Conservation (phyloP, 768 basidiomycete species). For the Termitomyces sp. region DNA sequence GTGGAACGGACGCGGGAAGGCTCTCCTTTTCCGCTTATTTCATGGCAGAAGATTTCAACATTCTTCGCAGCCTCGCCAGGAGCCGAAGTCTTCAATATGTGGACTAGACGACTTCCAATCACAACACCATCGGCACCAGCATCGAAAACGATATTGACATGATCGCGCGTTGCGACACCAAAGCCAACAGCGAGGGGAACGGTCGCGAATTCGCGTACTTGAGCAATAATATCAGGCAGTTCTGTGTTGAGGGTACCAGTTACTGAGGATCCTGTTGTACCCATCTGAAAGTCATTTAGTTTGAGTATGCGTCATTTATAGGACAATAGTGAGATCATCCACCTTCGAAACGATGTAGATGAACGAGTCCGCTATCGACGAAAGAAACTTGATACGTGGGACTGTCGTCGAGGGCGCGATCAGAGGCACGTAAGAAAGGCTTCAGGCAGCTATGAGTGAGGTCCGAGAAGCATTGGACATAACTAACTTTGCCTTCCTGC, state of each 20-base stretch:
- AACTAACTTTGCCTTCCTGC: slow-evolving; percentile 71
- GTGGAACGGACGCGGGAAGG: slow-evolving; percentile 31
- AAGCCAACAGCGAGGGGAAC: slow-evolving; percentile 95
- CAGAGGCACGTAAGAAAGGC: slow-evolving; percentile 91
- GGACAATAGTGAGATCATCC: slow-evolving; percentile 7
- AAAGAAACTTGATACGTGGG: slow-evolving; percentile 83
- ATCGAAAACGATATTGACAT: slow-evolving; percentile 80
- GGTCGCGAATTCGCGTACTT: slow-evolving; percentile 72
- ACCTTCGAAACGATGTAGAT: slow-evolving; percentile 99
- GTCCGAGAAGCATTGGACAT: background rate
- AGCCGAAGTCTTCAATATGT: slow-evolving; percentile 67
- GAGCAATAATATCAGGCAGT: slow-evolving; percentile 79
- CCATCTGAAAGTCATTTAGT: slow-evolving; percentile 57
- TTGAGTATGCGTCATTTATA: background rate
- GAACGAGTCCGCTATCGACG: slow-evolving; percentile 93
- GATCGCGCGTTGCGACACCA: slow-evolving; percentile 85
- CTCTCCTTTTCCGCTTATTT: slow-evolving; percentile 49
- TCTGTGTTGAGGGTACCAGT: slow-evolving; percentile 63
- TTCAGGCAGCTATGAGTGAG: slow-evolving; percentile 22
- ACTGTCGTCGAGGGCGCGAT: slow-evolving; percentile 92
- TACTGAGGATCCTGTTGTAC: slow-evolving; percentile 91
- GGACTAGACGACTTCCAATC: slow-evolving; percentile 83
- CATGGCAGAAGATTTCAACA: slow-evolving; percentile 71
- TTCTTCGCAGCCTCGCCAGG: slow-evolving; percentile 38
- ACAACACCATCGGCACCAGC: slow-evolving; percentile 96